Percentiles rank a stretch among this genome's conserved stretches.
Evolutionary conservation across 257 asterid genomes (phyloP).

Genomic region (Nicotiana otophora): DNA sequence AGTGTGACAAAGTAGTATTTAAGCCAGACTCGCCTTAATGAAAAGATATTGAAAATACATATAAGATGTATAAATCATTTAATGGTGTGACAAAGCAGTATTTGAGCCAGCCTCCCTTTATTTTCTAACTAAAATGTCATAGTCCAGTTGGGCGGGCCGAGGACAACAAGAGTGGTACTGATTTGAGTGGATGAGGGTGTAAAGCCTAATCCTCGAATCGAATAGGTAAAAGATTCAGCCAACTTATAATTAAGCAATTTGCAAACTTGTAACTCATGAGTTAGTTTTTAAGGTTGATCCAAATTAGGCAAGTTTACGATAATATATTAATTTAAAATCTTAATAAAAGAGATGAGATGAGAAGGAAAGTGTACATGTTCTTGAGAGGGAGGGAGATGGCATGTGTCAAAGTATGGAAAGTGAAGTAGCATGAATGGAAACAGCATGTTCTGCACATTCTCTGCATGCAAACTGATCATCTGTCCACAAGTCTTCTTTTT

Average conservation of each 20-base stretch:
- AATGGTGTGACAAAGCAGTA: background rate
- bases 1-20: no score
- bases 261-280: background rate
- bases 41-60: no score
- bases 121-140: background rate
- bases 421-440: conserved; percentile 65
- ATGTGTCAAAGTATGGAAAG: conserved; percentile 61
- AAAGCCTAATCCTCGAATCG: no score
- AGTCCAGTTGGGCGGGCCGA: background rate
- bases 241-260: no score
- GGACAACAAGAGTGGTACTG: no score
- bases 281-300: background rate
- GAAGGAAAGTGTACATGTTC: background rate
- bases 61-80: no score
- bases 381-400: conserved; percentile 17
- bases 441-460: conserved; percentile 97
- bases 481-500: background rate
- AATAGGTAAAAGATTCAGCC: no score
- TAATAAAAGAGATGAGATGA: background rate
- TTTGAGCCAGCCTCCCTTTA: background rate
- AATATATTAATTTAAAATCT: background rate
- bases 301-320: no score
- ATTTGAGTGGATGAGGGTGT: no score
- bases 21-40: no score
- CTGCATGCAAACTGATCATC: conserved; percentile 43